Percentiles rank a stretch among this genome's conserved stretches.
Evolutionary conservation across 139 green algal species (phyloP).

Genomic region (Edaphochlamys debaryana): DNA sequence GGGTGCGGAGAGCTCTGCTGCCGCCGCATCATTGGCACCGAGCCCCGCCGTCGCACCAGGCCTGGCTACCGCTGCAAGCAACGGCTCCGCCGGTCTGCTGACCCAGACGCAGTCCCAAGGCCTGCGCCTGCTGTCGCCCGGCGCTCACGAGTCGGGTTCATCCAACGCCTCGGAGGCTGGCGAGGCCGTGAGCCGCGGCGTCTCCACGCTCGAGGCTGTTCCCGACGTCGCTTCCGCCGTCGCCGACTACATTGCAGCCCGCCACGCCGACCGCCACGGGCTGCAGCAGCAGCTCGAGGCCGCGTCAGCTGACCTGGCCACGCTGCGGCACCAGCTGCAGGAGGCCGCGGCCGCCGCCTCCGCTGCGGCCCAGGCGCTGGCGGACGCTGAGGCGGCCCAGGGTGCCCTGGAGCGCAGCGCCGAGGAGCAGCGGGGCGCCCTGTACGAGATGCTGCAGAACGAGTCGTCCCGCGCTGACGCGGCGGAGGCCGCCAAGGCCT

Average conservation of each 20-base stretch:
- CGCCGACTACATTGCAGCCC: not conserved
- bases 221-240: conserved; percentile 9
- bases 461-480: not conserved
- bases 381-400: not conserved
- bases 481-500: not conserved
- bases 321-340: not conserved
- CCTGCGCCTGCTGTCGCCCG: too few relatives aligned
- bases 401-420: not conserved
- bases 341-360: not conserved
- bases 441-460: not conserved
- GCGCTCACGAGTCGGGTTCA: too few relatives aligned
- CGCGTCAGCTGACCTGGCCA: not conserved
- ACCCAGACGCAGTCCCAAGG: too few relatives aligned
- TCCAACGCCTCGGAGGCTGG: too few relatives aligned
- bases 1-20: too few relatives aligned
- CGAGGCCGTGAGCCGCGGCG: too few relatives aligned
- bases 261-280: not conserved
- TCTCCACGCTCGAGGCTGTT: not conserved
- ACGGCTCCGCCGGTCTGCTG: too few relatives aligned
- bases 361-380: not conserved
- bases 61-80: too few relatives aligned
- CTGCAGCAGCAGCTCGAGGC: not conserved
- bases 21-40: too few relatives aligned
- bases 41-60: too few relatives aligned
- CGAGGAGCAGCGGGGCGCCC: not conserved